Conservation (phyloP, 2,329 filamentous ascomycete species). For the Phyllosticta capitalensis region DNA sequence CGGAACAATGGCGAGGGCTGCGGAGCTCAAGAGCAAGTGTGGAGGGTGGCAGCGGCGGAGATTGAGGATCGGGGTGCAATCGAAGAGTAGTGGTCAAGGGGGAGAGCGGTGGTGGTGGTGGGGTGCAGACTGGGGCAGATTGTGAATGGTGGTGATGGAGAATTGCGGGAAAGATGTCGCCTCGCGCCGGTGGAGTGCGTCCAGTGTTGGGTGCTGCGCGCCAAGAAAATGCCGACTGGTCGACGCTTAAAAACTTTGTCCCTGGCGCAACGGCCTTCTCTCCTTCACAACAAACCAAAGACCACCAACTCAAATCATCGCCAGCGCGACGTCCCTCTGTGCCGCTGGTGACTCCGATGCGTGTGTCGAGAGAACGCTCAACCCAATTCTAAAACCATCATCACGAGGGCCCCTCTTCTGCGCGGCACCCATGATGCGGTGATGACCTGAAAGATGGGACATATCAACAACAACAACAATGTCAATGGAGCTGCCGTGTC, state of each 20-base stretch:
- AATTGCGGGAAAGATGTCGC: conserved; percentile 11
- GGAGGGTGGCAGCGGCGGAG: neutral
- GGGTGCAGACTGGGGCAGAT: neutral
- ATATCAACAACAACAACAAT: conserved; percentile 20
- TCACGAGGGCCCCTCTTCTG: conserved; percentile 55
- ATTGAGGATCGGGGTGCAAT: neutral
- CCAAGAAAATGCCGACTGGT: conserved; percentile 3
- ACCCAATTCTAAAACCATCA: conserved; percentile 72
- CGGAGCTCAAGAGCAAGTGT: neutral
- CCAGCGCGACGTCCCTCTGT: conserved; percentile 47
- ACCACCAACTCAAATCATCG: conserved; percentile 70
- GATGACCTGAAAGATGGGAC: conserved; percentile 60
- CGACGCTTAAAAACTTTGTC: conserved; percentile 11
- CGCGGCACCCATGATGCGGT: conserved; percentile 54
- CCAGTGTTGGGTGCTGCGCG: conserved; percentile 3
- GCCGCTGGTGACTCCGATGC: conserved; percentile 62
- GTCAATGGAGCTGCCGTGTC: neutral
- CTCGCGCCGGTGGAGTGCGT: conserved; percentile 10
- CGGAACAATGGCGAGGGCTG: neutral
- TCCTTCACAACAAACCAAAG: conserved; percentile 43
- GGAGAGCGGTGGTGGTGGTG: conserved; percentile 3
- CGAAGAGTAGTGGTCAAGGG: neutral
- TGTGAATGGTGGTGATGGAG: conserved; percentile 7
- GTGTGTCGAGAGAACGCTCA: conserved; percentile 57
- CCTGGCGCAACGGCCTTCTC: conserved; percentile 16